phyloP scores from a whole-genome alignment of 2,329 filamentous ascomycete genomes.

The Colletotrichum musicola region DNA sequence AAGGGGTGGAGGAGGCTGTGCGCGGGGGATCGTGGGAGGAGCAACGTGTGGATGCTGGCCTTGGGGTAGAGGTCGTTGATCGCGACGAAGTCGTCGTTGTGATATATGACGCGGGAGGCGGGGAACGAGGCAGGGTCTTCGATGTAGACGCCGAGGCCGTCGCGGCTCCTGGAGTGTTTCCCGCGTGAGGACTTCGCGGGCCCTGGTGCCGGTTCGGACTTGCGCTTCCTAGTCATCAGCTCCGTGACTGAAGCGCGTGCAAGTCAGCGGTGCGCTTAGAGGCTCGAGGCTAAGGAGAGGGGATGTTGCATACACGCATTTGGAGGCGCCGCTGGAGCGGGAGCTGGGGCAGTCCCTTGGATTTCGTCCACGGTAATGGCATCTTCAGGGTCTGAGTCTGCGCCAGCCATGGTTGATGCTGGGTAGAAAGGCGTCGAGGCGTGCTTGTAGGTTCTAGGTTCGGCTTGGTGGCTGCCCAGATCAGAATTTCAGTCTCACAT shows the following conservation, averaged over 20 bases:
- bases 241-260: slow-evolving; percentile 45
- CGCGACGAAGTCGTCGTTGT: slow-evolving; percentile 77
- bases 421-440: background rate
- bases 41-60: slow-evolving; percentile 83
- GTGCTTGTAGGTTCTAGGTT: background rate
- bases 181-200: slow-evolving; percentile 40
- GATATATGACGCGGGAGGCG: slow-evolving; percentile 72
- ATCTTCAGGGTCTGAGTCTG: slow-evolving; percentile 51
- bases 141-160: slow-evolving; percentile 77
- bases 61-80: slow-evolving; percentile 92
- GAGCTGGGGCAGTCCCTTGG: slow-evolving; percentile 46
- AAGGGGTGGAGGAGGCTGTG: slow-evolving; percentile 79
- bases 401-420: slow-evolving; percentile 42
- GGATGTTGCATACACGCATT: slow-evolving; percentile 57
- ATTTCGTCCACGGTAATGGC: slow-evolving; percentile 59
- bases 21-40: slow-evolving; percentile 79
- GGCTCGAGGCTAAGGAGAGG: background rate
- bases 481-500: slow-evolving; percentile 7
- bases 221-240: slow-evolving; percentile 54
- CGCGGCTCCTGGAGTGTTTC: slow-evolving; percentile 61
- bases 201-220: slow-evolving; percentile 42
- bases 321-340: slow-evolving; percentile 42
- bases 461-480: slow-evolving; percentile 3
- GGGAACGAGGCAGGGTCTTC: slow-evolving; percentile 71
- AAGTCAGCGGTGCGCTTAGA: background rate